Conservation (phyloP, 2,329 filamentous ascomycete genomes). For the Calonectria pseudoturangicola region DNA sequence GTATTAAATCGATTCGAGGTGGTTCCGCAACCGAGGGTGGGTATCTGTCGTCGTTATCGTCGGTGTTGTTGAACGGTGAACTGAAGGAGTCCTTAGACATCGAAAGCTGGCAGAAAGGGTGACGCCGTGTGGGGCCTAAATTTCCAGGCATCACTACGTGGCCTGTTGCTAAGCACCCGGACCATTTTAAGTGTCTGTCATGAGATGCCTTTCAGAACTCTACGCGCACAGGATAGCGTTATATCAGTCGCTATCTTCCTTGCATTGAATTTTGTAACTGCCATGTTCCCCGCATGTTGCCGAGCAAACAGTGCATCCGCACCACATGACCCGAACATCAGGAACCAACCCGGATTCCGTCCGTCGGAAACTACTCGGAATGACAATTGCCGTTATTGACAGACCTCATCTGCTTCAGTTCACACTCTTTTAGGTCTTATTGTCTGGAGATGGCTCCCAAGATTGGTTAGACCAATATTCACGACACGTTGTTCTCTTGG, state of each 20-base stretch:
- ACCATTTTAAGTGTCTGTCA: conserved; percentile 39
- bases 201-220: conserved; percentile 32
- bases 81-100: conserved; percentile 45
- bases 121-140: conserved; percentile 49
- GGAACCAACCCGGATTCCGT: conserved; percentile 14
- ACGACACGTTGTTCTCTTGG: conserved; percentile 11
- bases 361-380: conserved; percentile 11
- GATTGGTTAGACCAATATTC: not conserved
- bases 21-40: conserved; percentile 39
- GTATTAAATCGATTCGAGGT: conserved; percentile 49
- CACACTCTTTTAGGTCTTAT: not conserved
- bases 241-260: conserved; percentile 20
- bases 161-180: conserved; percentile 48
- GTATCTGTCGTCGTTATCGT: conserved; percentile 52
- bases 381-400: not conserved
- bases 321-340: not conserved
- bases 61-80: conserved; percentile 49
- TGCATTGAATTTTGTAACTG: conserved; percentile 2
- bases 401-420: not conserved
- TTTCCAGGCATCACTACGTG: conserved; percentile 50
- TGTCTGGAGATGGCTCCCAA: not conserved
- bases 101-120: conserved; percentile 58
- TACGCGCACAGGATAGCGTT: conserved; percentile 8
- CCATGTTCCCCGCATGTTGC: not conserved
- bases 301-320: conserved; percentile 1